Percentiles rank a stretch among this genome's conserved stretches.
phyloP scores from a whole-genome alignment of 345 rosid genomes.

The Salix dunnii region DNA sequence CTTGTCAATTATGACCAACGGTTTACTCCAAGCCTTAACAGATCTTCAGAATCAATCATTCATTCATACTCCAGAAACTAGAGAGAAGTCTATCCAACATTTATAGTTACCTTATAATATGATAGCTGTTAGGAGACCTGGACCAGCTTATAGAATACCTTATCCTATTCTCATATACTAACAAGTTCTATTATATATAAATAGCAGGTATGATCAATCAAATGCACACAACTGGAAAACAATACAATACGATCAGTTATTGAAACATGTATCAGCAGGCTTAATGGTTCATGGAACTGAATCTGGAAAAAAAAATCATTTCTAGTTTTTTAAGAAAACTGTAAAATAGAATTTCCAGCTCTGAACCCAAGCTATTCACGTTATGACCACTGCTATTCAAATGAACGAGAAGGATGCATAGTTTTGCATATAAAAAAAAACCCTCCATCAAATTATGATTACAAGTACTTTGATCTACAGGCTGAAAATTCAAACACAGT shows the following conservation, averaged over 20 bases:
- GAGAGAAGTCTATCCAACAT: too few relatives aligned
- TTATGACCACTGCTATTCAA: neutral
- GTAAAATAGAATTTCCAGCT: neutral
- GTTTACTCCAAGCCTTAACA: too few relatives aligned
- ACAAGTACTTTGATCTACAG: too few relatives aligned
- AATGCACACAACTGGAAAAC: too few relatives aligned
- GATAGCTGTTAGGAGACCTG: neutral
- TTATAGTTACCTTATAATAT: neutral
- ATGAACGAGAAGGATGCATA: too few relatives aligned
- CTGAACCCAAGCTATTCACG: neutral
- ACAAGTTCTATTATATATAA: neutral
- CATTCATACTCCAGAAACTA: too few relatives aligned
- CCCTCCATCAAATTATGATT: neutral
- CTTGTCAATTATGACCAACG: too few relatives aligned
- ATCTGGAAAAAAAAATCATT: neutral
- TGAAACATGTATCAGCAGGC: neutral
- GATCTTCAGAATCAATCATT: too few relatives aligned
- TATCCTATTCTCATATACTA: neutral
- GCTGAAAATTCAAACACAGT: too few relatives aligned
- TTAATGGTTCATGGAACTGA: neutral
- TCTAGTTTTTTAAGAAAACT: neutral
- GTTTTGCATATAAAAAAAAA: too few relatives aligned
- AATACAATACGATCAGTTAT: too few relatives aligned
- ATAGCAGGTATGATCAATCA: too few relatives aligned
- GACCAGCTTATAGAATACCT: neutral